These are phyloP conservation scores for Cyberlindnera suaveolens DNA, from an alignment of 805 yeast species.

Conservation along the genomic window DNA sequence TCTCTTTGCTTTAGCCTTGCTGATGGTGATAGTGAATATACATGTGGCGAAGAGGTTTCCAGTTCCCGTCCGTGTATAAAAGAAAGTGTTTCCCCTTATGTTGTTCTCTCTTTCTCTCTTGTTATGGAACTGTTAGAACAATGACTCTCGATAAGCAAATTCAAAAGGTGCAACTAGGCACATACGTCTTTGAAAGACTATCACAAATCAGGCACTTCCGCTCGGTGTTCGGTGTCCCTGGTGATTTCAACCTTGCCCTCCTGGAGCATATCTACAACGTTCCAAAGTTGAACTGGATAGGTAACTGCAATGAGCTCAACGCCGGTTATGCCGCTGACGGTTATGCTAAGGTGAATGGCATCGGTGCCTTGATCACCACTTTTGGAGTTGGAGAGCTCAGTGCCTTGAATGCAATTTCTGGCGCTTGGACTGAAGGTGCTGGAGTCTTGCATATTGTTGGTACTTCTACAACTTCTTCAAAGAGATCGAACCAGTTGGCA, in stretches of 20 bases:
- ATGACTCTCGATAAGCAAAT: slow-evolving; percentile 15
- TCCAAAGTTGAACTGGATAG: slow-evolving; percentile 59
- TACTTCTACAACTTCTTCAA: slow-evolving; percentile 45
- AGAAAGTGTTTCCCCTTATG: too few relatives aligned
- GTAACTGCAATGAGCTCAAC: slow-evolving; percentile 83
- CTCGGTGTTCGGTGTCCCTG: slow-evolving; percentile 71
- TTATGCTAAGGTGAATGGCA: slow-evolving; percentile 49
- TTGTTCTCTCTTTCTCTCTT: not conserved
- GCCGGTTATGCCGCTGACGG: slow-evolving; percentile 92
- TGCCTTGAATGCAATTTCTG: slow-evolving; percentile 78
- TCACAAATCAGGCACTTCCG: slow-evolving; percentile 42
- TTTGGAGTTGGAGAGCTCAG: slow-evolving; percentile 89
- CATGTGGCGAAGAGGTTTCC: too few relatives aligned
- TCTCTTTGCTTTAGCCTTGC: not conserved
- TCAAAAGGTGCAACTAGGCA: slow-evolving; percentile 44
- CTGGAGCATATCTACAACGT: slow-evolving; percentile 57
- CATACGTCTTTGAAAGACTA: slow-evolving; percentile 56
- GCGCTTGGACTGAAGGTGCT: slow-evolving; percentile 76
- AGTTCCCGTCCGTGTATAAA: too few relatives aligned
- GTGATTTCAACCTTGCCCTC: slow-evolving; percentile 61
- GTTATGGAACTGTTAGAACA: not conserved
- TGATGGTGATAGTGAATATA: too few relatives aligned
- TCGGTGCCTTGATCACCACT: slow-evolving; percentile 42
- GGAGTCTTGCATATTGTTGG: slow-evolving; percentile 87
- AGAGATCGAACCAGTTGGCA: slow-evolving; percentile 23